Base-by-base conservation (phyloP, 306 rosid genomes). In the Rosa lucieae region DNA sequence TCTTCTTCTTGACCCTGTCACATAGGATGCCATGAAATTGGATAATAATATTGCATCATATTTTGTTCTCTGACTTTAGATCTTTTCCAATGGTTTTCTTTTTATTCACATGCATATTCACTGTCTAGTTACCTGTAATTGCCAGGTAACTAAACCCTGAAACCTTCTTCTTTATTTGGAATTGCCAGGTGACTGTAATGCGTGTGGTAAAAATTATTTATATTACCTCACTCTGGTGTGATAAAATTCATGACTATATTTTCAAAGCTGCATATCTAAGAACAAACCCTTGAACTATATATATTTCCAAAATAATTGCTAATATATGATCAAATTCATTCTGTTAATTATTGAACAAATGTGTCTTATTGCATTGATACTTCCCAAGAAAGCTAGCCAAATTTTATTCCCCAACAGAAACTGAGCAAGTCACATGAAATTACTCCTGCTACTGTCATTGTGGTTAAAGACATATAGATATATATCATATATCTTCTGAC, bases 371-470 rank as follows among this genome's bases (percentile, higher is more conserved):
- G 37, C 37, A 32, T 56, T n/a, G 67, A 61, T 61, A 11, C 67
- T 61, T 61, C 67, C 67, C 37, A 12, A 23, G 3, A 61, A 61
- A 26, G 18, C 17, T 61, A 61, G 39, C 37, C 15, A 23, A 23
- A 12, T 59, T 21, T 10, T 59, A 59, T 59, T 23, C 66, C 66
- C 65, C 66, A 58, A 29, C 37, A 32, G 69, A 32, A 63, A 26
- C 70, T 65, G 70, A 14, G 44, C 70, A 35, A 10, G 8, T 61
- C 70, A 65, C 70, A 65, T 65, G 70, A 35, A 37, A 65, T 65
- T 35, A 65, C 70, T 37, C 21, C 43, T 65, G 70, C 5, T 3
- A 65, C 39, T 40, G 72, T 67, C 51, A 67, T 17, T 10, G 3
- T 18, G 70, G 21, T 65, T 15, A 65, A 32, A 73, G 63, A 56